Evolutionary conservation across 2,329 filamentous ascomycete genomes (phyloP), one percentile per base, ranked within the genome.

Genomic region (Colletotrichum caudatum): DNA sequence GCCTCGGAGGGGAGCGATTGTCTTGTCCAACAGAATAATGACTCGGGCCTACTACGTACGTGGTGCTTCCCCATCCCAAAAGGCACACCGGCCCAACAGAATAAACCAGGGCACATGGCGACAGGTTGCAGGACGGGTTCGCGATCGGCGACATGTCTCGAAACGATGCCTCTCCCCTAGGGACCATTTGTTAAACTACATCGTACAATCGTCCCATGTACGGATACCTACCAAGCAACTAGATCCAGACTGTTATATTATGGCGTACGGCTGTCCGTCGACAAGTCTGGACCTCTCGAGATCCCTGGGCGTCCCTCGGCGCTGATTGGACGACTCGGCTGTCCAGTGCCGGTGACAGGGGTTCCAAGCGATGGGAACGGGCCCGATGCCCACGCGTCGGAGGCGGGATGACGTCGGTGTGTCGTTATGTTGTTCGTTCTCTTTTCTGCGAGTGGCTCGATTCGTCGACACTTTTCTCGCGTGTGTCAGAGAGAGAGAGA

Each of bases 251-350:
- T 71, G 64, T n/a, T n/a, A 4, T 29, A 29, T 26, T 44, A 46
- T 71, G 68, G 68, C 62, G 64, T 37, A 18, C n/a, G 18, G n/a
- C 35, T 48, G 46, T 39, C n/a, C 69, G 63, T 59, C 39, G 56
- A 41, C n/a, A 26, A 35, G 65, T 54, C 65, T 33, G 64, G 65
- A 46, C 59, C 54, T 50, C 29, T 56, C n/a, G 12, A 26, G 20
- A 54, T 26, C 23, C 23, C 11, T n/a, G 23, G 56, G 56, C 9
- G 16, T 3, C 2, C 29, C 53, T 23, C 23, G 70, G 12, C 7
- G 20, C 26, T 73, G 67, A 71, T 73, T 73, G 71, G 71, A 5
- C 37, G 16, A 56, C 54, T 73, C 71, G 71, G 71, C 59, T 67
- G 63, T 61, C 59, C 33, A 46, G 63, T 71, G 71, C 71, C 67